phyloP scores from a whole-genome alignment of 306 rosid genomes.

The Citrullus mucosospermus region DNA sequence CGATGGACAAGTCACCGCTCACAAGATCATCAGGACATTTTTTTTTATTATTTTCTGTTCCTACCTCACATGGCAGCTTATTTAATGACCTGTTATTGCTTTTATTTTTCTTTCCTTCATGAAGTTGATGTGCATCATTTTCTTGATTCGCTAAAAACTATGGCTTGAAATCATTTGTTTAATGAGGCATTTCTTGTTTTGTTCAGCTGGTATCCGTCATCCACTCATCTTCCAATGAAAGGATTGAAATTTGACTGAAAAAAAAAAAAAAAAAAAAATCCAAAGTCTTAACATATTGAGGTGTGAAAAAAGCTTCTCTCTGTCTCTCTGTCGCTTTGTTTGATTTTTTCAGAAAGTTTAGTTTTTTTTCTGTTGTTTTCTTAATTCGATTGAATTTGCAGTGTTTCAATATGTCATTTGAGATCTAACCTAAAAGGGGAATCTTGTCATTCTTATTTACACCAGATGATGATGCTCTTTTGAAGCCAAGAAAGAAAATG shows the following conservation, averaged over 20 bases:
- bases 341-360: slow-evolving; percentile 26
- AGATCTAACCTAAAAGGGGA: slow-evolving; percentile 35
- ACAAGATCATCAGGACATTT: slow-evolving; percentile 20
- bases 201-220: slow-evolving; percentile 36
- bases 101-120: not conserved
- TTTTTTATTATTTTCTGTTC: slow-evolving; percentile 40
- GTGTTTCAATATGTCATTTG: slow-evolving; percentile 27
- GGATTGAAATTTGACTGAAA: slow-evolving; percentile 31
- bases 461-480: slow-evolving; percentile 33
- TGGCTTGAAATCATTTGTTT: slow-evolving; percentile 24
- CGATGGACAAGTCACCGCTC: slow-evolving; percentile 10
- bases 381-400: slow-evolving; percentile 22
- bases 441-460: slow-evolving; percentile 14
- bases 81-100: slow-evolving; percentile 9
- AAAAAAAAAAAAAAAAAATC: slow-evolving; percentile 13
- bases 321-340: slow-evolving; percentile 7
- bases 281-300: not conserved
- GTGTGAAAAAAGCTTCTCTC: slow-evolving; percentile 16
- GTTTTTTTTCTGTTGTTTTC: slow-evolving; percentile 23
- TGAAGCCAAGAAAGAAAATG: slow-evolving; percentile 46
- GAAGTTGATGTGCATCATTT: slow-evolving; percentile 14
- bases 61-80: slow-evolving; percentile 33
- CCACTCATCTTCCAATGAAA: slow-evolving; percentile 12
- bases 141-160: slow-evolving; percentile 24
- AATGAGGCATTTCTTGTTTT: slow-evolving; percentile 29